A percentile compares a stretch with the other conserved stretches of the same genome.
Evolutionary conservation across 1,139 yeast genomes (phyloP).

Genomic region (Wickerhamomyces sp.): DNA sequence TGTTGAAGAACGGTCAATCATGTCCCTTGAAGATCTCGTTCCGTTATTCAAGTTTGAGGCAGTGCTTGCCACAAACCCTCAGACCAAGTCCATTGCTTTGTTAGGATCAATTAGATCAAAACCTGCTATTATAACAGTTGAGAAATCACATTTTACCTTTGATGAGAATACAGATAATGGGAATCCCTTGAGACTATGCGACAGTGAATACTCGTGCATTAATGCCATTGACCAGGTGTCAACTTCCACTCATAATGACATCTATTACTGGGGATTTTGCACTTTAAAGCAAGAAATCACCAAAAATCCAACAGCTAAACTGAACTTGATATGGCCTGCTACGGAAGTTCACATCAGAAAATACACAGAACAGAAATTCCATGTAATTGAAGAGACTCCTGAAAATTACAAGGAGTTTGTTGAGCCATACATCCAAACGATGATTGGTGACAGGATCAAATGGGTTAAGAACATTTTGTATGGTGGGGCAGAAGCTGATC

Average conservation of each 20-base stretch:
- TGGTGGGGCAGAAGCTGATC: slow-evolving; percentile 81
- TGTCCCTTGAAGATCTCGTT: slow-evolving; percentile 15
- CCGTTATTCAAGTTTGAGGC: slow-evolving; percentile 36
- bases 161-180: slow-evolving; percentile 21
- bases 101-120: slow-evolving; percentile 59
- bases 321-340: slow-evolving; percentile 85
- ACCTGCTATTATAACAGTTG: slow-evolving; percentile 69
- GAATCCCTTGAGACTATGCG: slow-evolving; percentile 24
- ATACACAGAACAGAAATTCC: slow-evolving; percentile 52
- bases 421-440: slow-evolving; percentile 69
- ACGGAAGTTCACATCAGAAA: slow-evolving; percentile 80
- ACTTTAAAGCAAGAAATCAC: slow-evolving; percentile 45
- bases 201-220: slow-evolving; percentile 26
- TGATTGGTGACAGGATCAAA: slow-evolving; percentile 72
- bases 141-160: slow-evolving; percentile 59
- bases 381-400: slow-evolving; percentile 76
- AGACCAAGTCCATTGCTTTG: slow-evolving; percentile 56
- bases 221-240: slow-evolving; percentile 34
- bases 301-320: slow-evolving; percentile 56
- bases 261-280: slow-evolving; percentile 77
- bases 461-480: slow-evolving; percentile 89
- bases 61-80: slow-evolving; percentile 53
- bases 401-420: slow-evolving; percentile 59
- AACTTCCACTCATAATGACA: slow-evolving; percentile 66
- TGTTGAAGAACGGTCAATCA: no score